Evolutionary conservation across 2,329 filamentous ascomycete species (phyloP).

Genomic region (Xylaria sp.): DNA sequence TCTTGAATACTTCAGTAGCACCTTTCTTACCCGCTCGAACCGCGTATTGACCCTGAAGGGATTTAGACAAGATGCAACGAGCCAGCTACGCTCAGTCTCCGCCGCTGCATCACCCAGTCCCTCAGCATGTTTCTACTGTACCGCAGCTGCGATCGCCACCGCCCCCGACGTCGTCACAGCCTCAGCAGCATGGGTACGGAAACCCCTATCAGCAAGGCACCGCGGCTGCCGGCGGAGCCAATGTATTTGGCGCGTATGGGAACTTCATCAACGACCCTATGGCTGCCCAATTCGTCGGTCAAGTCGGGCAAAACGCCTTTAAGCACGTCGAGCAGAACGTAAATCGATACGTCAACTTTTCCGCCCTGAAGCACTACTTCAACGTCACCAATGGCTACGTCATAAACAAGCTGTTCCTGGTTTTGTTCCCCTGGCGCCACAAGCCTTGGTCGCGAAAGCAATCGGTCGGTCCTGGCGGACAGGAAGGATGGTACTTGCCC

Average conservation of each 20-base stretch:
- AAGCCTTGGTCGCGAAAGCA: constrained; percentile 95
- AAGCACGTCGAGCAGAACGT: constrained; percentile 95
- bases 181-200: constrained; percentile 62
- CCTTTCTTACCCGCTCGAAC: background rate
- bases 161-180: constrained; percentile 64
- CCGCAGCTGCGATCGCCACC: constrained; percentile 94
- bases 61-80: constrained; percentile 70
- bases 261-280: constrained; percentile 89
- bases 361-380: constrained; percentile 96
- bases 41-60: background rate
- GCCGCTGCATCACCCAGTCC: constrained; percentile 92
- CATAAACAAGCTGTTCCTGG: constrained; percentile 83
- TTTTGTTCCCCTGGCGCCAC: constrained; percentile 96
- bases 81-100: constrained; percentile 80
- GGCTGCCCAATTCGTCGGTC: constrained; percentile 88
- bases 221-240: constrained; percentile 40
- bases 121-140: constrained; percentile 96
- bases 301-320: constrained; percentile 88
- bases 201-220: constrained; percentile 67
- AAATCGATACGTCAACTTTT: constrained; percentile 79
- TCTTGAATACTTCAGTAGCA: background rate
- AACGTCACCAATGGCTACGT: constrained; percentile 98
- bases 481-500: constrained; percentile 76
- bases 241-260: constrained; percentile 68
- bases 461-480: constrained; percentile 61